Base-by-base conservation (phyloP, 768 basidiomycete species). In the Lyophyllum shimeji region DNA sequence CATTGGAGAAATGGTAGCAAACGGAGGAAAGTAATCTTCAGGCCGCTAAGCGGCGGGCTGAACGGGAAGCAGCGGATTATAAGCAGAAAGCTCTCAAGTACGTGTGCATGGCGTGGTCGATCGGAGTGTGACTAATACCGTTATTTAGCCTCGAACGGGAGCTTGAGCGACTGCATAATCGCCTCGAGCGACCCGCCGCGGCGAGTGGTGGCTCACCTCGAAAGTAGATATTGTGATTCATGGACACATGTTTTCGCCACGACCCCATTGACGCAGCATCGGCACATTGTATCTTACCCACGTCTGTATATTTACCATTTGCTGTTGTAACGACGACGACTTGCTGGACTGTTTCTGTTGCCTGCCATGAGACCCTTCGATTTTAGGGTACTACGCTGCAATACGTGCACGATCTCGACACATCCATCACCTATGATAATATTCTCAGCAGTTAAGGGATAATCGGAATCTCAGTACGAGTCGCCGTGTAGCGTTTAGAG, bases 21-120 rank as follows among this genome's bases (percentile, higher is more conserved):
- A 86, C 84, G 18, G 77, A 79, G 42, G 88, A 86, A 70, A 83
- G 74, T 58, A 75, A 80, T n/a, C 74, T 91, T 2, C 83, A 86
- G 61, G 77, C 87, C 11, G 82, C 80, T 21, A 90, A 90, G 69
- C 84, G 90, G 29, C 80, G 88, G 42, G 87, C 86, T 34, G 90
- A 91, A 63, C 79, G 88, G 37, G 90, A 93, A 61, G 87, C 86
- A 27, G 82, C 73, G 5, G 90, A 93, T 60, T 83, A 82, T 63
- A 88, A 83, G 68, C 87, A 90, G 68, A 82, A 82, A 57, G 78
- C 84, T 40, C 74, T 90, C 15, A 82, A 78, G 89, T 90, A 63
- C 49, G 86, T 21, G 27, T 4, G 53, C 29, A 34, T 18, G 53
- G 6, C 49, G 13, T 15, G 27, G 48, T 52, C 29, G 23, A 40